phyloP scores from a whole-genome alignment of 352 stramenopile species.

The Phytophthora ramorum region DNA sequence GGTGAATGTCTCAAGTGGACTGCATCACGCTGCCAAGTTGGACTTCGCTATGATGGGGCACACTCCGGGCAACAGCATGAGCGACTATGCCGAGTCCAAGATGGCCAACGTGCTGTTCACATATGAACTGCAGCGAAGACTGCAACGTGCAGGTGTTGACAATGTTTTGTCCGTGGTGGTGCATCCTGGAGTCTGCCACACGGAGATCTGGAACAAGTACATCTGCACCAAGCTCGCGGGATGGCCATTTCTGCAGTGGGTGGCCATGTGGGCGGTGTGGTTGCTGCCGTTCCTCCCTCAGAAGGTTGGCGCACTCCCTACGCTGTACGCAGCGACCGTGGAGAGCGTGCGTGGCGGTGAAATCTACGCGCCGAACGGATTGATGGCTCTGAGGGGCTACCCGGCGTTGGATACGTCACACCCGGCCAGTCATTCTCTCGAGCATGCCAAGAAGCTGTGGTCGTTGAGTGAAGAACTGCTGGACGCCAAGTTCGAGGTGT shows the following conservation, averaged over 20 bases:
- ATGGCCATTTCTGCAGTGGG: slow-evolving; percentile 53
- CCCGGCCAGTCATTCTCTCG: slow-evolving; percentile 36
- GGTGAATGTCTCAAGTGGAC: slow-evolving; percentile 49
- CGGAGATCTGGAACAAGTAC: slow-evolving; percentile 48
- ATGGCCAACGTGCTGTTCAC: slow-evolving; percentile 60
- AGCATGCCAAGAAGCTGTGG: slow-evolving; percentile 47
- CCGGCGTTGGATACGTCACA: slow-evolving; percentile 46
- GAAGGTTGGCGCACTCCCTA: slow-evolving; percentile 55
- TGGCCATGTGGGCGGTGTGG: slow-evolving; percentile 48
- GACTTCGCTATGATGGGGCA: slow-evolving; percentile 41
- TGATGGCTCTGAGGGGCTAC: slow-evolving; percentile 47
- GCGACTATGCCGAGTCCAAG: slow-evolving; percentile 55
- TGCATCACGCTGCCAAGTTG: slow-evolving; percentile 40
- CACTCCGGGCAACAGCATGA: slow-evolving; percentile 28
- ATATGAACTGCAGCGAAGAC: slow-evolving; percentile 50
- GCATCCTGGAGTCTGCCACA: slow-evolving; percentile 48
- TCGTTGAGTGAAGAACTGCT: slow-evolving; percentile 48
- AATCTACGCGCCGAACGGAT: slow-evolving; percentile 42
- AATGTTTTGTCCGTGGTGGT: slow-evolving; percentile 49
- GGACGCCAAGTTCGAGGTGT: slow-evolving; percentile 36
- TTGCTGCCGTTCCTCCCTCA: slow-evolving; percentile 39
- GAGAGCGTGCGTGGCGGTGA: slow-evolving; percentile 29
- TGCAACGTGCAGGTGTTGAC: slow-evolving; percentile 26
- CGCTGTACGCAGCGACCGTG: slow-evolving; percentile 55
- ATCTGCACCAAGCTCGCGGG: slow-evolving; percentile 33